Conservation (phyloP, 2,329 filamentous ascomycete genomes). For the Didymella lethalis region DNA sequence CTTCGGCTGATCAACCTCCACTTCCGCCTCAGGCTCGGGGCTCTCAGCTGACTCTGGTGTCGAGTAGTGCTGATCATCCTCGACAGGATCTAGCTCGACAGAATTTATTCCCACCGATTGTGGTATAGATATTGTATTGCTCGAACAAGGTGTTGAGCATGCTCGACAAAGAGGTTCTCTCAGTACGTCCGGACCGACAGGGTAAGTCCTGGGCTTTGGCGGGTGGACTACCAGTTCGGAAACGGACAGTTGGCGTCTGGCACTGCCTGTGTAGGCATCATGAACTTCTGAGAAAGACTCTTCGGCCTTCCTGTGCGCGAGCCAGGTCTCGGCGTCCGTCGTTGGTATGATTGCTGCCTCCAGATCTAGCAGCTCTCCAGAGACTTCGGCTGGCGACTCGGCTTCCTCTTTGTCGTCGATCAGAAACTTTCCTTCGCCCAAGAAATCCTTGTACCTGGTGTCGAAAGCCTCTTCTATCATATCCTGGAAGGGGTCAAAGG, state of each 20-base stretch:
- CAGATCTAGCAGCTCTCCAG: background rate
- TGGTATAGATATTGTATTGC: background rate
- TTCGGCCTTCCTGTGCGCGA: background rate
- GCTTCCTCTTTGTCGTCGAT: background rate
- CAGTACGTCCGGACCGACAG: background rate
- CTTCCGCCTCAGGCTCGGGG: background rate
- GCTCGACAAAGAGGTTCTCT: background rate
- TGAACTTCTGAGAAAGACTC: background rate
- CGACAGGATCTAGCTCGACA: background rate
- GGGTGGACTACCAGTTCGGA: background rate
- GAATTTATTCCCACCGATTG: background rate
- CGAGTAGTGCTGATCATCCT: background rate
- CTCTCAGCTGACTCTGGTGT: background rate
- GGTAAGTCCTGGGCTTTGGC: background rate
- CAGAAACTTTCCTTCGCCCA: slow-evolving; percentile 9
- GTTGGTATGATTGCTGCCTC: background rate
- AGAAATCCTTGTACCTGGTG: slow-evolving; percentile 8
- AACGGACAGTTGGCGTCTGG: background rate
- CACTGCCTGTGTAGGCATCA: slow-evolving; percentile 7
- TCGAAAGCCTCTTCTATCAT: slow-evolving; percentile 9
- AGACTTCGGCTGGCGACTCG: background rate
- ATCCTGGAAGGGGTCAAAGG: slow-evolving; percentile 7
- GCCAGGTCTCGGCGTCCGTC: background rate
- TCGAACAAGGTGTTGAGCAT: background rate
- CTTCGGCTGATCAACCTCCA: background rate